Percentiles rank a stretch among this genome's conserved stretches.
Conservation (phyloP, 164 flowering plant species). For the Platanus orientalis region DNA sequence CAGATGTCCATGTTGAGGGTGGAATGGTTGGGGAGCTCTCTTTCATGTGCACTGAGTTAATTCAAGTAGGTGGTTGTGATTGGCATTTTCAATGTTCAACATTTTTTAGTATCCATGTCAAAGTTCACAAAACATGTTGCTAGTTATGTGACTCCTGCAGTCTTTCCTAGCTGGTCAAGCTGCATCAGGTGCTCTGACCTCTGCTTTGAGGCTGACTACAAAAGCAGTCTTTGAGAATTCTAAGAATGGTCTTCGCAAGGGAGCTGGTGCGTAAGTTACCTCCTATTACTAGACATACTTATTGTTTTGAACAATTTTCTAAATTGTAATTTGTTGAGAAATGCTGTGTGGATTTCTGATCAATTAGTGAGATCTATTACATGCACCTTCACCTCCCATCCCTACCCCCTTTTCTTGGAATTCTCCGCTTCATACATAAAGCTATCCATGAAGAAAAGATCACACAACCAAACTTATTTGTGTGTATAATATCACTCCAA, state of each 20-base stretch:
- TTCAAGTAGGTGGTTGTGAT: constrained; percentile 44
- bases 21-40: constrained; percentile 88
- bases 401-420: no score
- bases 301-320: no score
- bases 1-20: constrained; percentile 81
- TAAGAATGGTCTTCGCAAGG: constrained; percentile 34
- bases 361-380: no score
- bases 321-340: no score
- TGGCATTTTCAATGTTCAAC: not conserved
- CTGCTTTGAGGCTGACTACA: constrained; percentile 35
- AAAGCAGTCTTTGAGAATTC: constrained; percentile 35
- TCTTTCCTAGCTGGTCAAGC: constrained; percentile 39
- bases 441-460: no score
- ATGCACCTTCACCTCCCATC: no score
- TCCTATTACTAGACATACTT: constrained; percentile 34
- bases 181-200: constrained; percentile 41
- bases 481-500: no score
- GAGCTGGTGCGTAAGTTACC: constrained; percentile 30
- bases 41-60: constrained; percentile 74
- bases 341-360: no score
- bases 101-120: not conserved
- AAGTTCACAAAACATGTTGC: not conserved
- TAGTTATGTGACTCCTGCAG: constrained; percentile 18
- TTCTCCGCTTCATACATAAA: no score
- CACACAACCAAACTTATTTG: no score